phyloP scores from a whole-genome alignment of 805 yeast species.

The Ogataea ramenticola region DNA sequence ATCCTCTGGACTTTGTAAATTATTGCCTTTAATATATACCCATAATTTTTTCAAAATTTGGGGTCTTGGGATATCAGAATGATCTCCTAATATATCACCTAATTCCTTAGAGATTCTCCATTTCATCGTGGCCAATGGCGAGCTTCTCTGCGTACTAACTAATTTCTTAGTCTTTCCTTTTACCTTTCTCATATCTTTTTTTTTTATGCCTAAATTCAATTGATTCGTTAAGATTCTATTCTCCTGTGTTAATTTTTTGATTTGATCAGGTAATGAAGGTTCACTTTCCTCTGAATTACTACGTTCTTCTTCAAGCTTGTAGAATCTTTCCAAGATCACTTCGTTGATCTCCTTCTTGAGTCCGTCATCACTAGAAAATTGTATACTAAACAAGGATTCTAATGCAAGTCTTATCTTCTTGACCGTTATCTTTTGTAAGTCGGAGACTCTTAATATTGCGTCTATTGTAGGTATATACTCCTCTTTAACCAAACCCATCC shows the following conservation, averaged over 20 bases:
- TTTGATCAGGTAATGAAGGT: conserved; percentile 12
- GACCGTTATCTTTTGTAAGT: conserved; percentile 62
- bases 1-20: conserved; percentile 62
- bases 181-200: conserved; percentile 8
- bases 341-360: conserved; percentile 53
- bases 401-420: conserved; percentile 64
- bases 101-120: neutral
- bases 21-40: conserved; percentile 58
- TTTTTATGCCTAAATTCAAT: conserved; percentile 16
- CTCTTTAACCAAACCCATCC: neutral
- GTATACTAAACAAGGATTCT: conserved; percentile 58
- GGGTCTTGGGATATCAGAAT: conserved; percentile 47
- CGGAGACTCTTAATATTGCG: conserved; percentile 66
- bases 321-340: conserved; percentile 51
- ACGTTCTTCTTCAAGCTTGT: conserved; percentile 35
- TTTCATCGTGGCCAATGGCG: neutral
- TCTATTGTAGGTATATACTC: conserved; percentile 59
- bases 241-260: conserved; percentile 34
- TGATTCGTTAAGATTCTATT: conserved; percentile 48
- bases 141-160: conserved; percentile 1
- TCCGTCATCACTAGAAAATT: conserved; percentile 31
- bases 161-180: conserved; percentile 6
- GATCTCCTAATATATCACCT: conserved; percentile 27
- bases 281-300: conserved; percentile 7
- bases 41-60: conserved; percentile 65